Evolutionary conservation across 768 basidiomycete genomes (phyloP).

Genomic region (Podaxis sp.): DNA sequence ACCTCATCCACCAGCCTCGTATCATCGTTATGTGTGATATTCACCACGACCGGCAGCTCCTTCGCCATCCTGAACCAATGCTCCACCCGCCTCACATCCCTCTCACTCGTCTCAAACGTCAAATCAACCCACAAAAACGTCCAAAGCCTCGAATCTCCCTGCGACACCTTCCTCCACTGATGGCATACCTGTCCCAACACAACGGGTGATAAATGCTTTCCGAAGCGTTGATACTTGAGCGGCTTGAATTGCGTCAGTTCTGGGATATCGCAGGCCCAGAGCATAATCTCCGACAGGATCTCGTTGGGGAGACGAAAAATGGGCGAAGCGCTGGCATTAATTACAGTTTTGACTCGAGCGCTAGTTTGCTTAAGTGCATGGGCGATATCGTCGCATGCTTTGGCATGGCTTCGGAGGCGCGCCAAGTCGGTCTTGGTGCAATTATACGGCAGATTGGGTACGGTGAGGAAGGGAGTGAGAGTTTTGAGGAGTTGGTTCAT

Average conservation of each 20-base stretch:
- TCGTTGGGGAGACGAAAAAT: slow-evolving; percentile 14
- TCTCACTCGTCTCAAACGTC: slow-evolving; percentile 10
- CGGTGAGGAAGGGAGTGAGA: slow-evolving; percentile 7
- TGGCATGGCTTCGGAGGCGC: slow-evolving; percentile 3
- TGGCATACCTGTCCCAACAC: slow-evolving; percentile 12
- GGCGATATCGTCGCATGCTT: slow-evolving; percentile 12
- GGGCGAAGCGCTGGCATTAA: slow-evolving; percentile 13
- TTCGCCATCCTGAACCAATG: slow-evolving; percentile 14
- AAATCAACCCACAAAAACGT: slow-evolving; percentile 14
- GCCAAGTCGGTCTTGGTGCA: slow-evolving; percentile 2
- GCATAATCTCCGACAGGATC: slow-evolving; percentile 14
- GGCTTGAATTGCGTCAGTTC: slow-evolving; percentile 12
- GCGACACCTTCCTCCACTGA: slow-evolving; percentile 9
- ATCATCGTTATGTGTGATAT: slow-evolving; percentile 12
- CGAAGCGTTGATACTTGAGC: slow-evolving; percentile 13
- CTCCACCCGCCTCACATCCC: slow-evolving; percentile 8
- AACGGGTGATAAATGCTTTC: slow-evolving; percentile 9
- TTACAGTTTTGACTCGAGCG: slow-evolving; percentile 8
- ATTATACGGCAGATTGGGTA: slow-evolving; percentile 1
- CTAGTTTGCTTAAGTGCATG: slow-evolving; percentile 5
- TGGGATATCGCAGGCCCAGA: slow-evolving; percentile 14
- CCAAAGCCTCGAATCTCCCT: slow-evolving; percentile 11
- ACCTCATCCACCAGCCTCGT: slow-evolving; percentile 13
- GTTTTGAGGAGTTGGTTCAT: slow-evolving; percentile 6
- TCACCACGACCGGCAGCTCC: slow-evolving; percentile 6